Conservation (phyloP, 2,329 filamentous ascomycete species). For the Claviceps pusilla region DNA sequence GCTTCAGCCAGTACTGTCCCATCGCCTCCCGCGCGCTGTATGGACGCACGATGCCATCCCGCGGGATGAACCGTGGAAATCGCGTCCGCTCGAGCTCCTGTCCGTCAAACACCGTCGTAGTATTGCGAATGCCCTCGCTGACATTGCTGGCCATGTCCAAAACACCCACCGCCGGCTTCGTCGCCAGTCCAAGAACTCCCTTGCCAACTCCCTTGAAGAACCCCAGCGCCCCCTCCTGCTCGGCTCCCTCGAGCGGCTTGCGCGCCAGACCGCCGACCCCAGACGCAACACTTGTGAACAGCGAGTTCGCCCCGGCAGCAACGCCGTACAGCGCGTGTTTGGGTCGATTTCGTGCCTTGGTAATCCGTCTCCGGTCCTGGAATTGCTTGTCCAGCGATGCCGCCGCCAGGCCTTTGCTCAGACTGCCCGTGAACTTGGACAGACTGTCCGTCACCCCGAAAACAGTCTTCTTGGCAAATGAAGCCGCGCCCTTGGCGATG, state of each 20-base stretch:
- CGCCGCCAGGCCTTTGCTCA: conserved; percentile 89
- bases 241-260: conserved; percentile 87
- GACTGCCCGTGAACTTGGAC: conserved; percentile 91
- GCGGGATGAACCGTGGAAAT: conserved; percentile 80
- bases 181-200: conserved; percentile 82
- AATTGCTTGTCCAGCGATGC: conserved; percentile 97
- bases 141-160: conserved; percentile 96
- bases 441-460: conserved; percentile 96
- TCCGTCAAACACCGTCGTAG: conserved; percentile 92
- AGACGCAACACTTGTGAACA: conserved; percentile 81
- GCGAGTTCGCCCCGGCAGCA: conserved; percentile 85
- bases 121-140: conserved; percentile 94
- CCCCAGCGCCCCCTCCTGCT: conserved; percentile 82
- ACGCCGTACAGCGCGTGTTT: conserved; percentile 97
- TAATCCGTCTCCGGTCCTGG: conserved; percentile 89
- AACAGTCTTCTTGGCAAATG: conserved; percentile 96
- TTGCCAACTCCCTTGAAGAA: conserved; percentile 98
- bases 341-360: conserved; percentile 77
- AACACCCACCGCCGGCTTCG: conserved; percentile 90
- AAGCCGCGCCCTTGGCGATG: conserved; percentile 90
- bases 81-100: conserved; percentile 88
- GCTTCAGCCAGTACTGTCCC: conserved; percentile 97
- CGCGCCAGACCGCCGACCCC: conserved; percentile 86
- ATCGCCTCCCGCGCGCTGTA: conserved; percentile 91
- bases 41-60: conserved; percentile 83